Evolutionary conservation across 345 rosid genomes (phyloP).

Genomic region (Boechera stricta): DNA sequence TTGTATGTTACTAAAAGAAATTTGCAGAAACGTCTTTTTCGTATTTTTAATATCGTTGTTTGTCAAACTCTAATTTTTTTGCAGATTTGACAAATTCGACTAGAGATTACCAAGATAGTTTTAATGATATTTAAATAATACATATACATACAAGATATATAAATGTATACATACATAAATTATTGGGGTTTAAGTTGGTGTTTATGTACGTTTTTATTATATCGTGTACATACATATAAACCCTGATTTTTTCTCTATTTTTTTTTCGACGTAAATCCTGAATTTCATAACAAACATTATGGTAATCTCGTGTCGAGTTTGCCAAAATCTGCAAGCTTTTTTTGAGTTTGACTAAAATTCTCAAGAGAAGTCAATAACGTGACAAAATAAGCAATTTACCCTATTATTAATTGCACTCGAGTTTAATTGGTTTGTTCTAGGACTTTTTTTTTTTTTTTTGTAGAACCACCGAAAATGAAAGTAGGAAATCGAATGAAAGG

Average conservation of each 20-base stretch:
- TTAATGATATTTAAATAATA: not conserved
- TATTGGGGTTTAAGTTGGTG: not conserved
- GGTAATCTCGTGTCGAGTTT: not conserved
- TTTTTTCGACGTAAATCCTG: too few relatives aligned
- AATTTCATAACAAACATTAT: not conserved
- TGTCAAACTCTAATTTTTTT: not conserved
- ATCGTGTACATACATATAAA: too few relatives aligned
- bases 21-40: not conserved
- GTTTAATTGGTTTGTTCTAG: constrained; percentile 22
- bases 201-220: not conserved
- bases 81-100: not conserved
- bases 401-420: not conserved
- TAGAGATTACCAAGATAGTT: not conserved
- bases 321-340: not conserved
- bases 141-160: not conserved
- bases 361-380: constrained; percentile 19
- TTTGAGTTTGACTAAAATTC: not conserved
- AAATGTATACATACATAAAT: not conserved
- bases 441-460: not conserved
- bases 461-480: not conserved
- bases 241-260: too few relatives aligned
- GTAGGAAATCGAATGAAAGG: not conserved
- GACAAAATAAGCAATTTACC: not conserved
- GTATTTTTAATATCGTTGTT: not conserved
- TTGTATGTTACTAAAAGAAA: not conserved